Conservation (phyloP, 179 eudicot species). For the Pouteria campechiana region DNA sequence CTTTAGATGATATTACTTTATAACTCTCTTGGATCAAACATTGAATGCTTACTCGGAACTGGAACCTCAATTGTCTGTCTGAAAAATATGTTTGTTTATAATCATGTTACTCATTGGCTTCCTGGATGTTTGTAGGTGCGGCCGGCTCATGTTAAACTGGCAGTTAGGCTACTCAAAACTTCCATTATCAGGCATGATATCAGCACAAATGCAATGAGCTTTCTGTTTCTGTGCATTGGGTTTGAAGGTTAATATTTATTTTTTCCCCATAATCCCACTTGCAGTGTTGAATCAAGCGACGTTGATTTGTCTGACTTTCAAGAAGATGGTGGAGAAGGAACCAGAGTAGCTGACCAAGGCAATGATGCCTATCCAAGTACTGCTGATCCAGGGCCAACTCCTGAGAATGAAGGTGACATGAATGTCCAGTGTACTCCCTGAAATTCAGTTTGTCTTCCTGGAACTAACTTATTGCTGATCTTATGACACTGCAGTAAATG, state of each 20-base stretch:
- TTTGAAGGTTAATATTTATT: not conserved
- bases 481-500: conserved; percentile 35
- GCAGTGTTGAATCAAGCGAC: conserved; percentile 92
- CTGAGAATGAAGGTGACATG: conserved; percentile 34
- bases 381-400: conserved; percentile 29
- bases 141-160: conserved; percentile 70
- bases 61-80: too few species aligned
- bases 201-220: not conserved
- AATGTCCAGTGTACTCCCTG: too few species aligned
- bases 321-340: conserved; percentile 36
- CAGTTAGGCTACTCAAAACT: conserved; percentile 79
- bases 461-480: not conserved
- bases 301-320: conserved; percentile 91
- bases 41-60: too few species aligned
- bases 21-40: too few species aligned
- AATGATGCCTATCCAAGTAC: conserved; percentile 23
- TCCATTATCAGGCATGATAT: conserved; percentile 68
- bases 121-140: conserved; percentile 58
- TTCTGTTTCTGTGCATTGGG: not conserved
- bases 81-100: too few species aligned
- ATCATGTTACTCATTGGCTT: too few species aligned
- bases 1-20: too few species aligned
- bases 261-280: too few species aligned
- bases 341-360: conserved; percentile 26
- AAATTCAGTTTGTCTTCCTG: too few species aligned